phyloP scores from a whole-genome alignment of 164 flowering plant species.

The grape (Vitis vinifera) region ASM3070453v1 NC_081809.1:4965001-4965500 shows the following conservation, averaged over 20 bases:
- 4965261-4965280: background rate
- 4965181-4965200: background rate
- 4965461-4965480: background rate
- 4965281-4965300: background rate
- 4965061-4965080: slow-evolving; percentile 96
- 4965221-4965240: background rate
- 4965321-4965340: slow-evolving; percentile 98
- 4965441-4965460: background rate
- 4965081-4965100: slow-evolving; percentile 97
- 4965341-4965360: slow-evolving; percentile 91
- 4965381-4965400: slow-evolving; percentile 98
- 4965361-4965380: slow-evolving; percentile 97
- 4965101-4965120: slow-evolving; percentile 92
- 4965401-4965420: slow-evolving; percentile 39
- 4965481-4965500: slow-evolving; percentile 98
- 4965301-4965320: slow-evolving; percentile 84
- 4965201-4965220: background rate
- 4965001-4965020: background rate
- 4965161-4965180: background rate
- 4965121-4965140: slow-evolving; percentile 92
- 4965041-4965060: slow-evolving; percentile 9
- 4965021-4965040: background rate
- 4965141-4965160: slow-evolving; percentile 18
- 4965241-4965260: background rate
- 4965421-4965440: background rate